Percentiles rank a stretch among this genome's conserved stretches.
Conservation (phyloP, 371 early-diverging fungal genomes). For the Actinomucor elegans region DNA sequence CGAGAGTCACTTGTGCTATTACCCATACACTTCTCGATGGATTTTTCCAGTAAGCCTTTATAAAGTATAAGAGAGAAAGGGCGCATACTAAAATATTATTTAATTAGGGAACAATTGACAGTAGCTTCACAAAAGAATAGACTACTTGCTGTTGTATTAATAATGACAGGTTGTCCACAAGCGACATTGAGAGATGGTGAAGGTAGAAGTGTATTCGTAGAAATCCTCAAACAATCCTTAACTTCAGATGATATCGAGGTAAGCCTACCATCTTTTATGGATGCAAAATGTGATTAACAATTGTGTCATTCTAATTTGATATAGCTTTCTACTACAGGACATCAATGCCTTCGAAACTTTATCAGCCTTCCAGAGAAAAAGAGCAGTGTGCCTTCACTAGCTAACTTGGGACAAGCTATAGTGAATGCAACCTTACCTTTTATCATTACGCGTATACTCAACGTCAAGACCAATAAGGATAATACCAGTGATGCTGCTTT, state of each 20-base stretch:
- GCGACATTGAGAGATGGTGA: conserved; percentile 28
- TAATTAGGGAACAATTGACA: too few species aligned
- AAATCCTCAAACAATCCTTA: conserved; percentile 29
- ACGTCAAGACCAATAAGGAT: conserved; percentile 12
- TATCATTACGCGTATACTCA: conserved; percentile 29
- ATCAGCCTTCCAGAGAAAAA: conserved; percentile 44
- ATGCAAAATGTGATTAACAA: too few species aligned
- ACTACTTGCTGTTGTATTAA: conserved; percentile 39
- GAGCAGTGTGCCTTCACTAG: conserved; percentile 16
- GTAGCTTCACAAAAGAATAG: conserved; percentile 34
- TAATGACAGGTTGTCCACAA: conserved; percentile 45
- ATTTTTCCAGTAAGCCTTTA: conserved; percentile 21
- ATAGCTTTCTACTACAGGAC: conserved; percentile 43
- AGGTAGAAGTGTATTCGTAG: conserved; percentile 22
- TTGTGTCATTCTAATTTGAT: too few species aligned
- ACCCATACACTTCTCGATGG: conserved; percentile 34
- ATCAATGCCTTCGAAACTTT: conserved; percentile 53
- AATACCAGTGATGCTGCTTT: conserved; percentile 7
- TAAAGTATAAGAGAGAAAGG: neutral
- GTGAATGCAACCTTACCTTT: conserved; percentile 32
- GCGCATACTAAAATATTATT: too few species aligned
- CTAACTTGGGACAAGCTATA: conserved; percentile 29
- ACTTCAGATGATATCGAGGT: conserved; percentile 32
- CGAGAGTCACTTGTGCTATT: conserved; percentile 33
- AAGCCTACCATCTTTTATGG: too few species aligned